phyloP scores from a whole-genome alignment of 495 filamentous ascomycete species.

The Penicillium odoratum region DNA sequence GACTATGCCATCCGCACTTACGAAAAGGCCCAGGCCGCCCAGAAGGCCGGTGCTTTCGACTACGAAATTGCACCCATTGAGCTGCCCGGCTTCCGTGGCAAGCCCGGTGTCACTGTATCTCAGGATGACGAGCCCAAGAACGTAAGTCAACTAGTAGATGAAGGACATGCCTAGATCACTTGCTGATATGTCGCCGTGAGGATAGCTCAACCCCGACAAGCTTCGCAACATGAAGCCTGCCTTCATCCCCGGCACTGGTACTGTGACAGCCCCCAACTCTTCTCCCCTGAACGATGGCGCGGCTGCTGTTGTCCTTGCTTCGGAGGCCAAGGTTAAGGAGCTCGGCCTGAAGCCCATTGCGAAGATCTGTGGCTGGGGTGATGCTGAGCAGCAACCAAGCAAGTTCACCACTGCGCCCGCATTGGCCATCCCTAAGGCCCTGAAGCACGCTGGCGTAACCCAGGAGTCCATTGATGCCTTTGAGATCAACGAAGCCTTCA shows the following conservation, averaged over 20 bases:
- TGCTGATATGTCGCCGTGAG: constrained; percentile 20
- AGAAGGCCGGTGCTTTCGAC: constrained; percentile 72
- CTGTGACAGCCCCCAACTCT: constrained; percentile 96
- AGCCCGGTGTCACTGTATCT: constrained; percentile 77
- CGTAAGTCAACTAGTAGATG: constrained; percentile 36
- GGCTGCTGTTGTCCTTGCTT: constrained; percentile 85
- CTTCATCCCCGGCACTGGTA: constrained; percentile 78
- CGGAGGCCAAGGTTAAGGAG: constrained; percentile 83
- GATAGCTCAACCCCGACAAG: constrained; percentile 85
- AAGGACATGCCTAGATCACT: not conserved
- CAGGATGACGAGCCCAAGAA: constrained; percentile 96
- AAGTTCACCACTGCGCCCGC: constrained; percentile 96
- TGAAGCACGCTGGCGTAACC: constrained; percentile 82
- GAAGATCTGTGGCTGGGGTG: constrained; percentile 95
- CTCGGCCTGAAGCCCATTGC: constrained; percentile 86
- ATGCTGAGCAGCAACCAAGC: constrained; percentile 83
- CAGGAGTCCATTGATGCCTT: constrained; percentile 81
- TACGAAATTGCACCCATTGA: constrained; percentile 89
- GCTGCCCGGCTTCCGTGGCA: constrained; percentile 83
- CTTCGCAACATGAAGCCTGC: constrained; percentile 79
- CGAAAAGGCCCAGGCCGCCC: constrained; percentile 85
- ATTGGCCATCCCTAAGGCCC: constrained; percentile 94
- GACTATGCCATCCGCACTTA: constrained; percentile 91
- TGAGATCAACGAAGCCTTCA: constrained; percentile 99
- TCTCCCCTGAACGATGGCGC: constrained; percentile 94